These are phyloP conservation scores for Fraxinus sp. DNA, from an alignment of 305 asterid genomes.

Conservation along the genomic window DNA sequence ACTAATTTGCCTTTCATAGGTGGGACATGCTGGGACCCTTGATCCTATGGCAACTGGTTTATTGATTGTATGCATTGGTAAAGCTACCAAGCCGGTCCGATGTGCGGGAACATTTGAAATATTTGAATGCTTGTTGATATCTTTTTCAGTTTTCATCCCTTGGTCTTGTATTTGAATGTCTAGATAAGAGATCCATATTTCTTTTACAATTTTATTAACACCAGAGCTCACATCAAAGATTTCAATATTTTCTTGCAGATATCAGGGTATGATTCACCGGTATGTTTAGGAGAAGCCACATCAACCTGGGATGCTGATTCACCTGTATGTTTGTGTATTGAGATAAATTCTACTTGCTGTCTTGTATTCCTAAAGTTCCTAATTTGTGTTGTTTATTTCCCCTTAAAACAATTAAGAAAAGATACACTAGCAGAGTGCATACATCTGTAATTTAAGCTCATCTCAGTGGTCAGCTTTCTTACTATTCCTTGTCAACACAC, in stretches of 20 bases:
- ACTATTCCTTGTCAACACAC: not conserved
- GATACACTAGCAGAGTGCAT: not conserved
- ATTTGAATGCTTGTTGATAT: not conserved
- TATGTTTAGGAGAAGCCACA: conserved; percentile 96
- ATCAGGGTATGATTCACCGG: conserved; percentile 91
- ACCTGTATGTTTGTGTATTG: conserved; percentile 51
- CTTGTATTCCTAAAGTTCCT: conserved; percentile 8
- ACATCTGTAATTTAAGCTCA: not conserved
- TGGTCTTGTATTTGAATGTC: not conserved
- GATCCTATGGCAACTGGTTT: conserved; percentile 99
- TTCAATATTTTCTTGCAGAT: conserved; percentile 43
- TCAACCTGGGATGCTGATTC: conserved; percentile 99
- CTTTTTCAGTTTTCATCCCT: not conserved
- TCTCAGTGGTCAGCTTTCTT: not conserved
- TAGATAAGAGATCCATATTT: not conserved
- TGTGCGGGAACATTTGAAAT: not conserved
- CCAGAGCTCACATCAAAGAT: not conserved
- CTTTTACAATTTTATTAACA: not conserved
- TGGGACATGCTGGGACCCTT: conserved; percentile 96
- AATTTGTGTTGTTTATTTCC: not conserved
- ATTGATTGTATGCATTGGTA: conserved; percentile 87
- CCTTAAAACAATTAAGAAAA: not conserved
- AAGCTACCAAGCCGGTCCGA: conserved; percentile 69
- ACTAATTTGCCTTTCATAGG: conserved; percentile 44
- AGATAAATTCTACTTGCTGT: conserved; percentile 12